Conservation (phyloP, 2,329 filamentous ascomycete genomes). For the Colletotrichum coccodes region DNA sequence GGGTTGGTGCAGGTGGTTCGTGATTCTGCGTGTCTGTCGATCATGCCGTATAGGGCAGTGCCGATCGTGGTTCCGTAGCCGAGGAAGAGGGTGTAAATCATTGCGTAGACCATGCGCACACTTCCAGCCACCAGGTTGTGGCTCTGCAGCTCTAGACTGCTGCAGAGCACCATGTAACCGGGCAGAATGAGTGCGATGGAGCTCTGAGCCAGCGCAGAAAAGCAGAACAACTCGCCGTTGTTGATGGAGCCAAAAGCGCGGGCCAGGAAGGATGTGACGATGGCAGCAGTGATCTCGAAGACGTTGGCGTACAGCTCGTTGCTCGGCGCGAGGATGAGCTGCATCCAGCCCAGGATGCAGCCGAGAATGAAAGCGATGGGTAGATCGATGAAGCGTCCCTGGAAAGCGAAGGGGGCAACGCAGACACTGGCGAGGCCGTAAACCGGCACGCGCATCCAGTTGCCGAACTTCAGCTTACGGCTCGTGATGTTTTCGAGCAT, state of each 20-base stretch:
- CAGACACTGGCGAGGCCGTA: slow-evolving; percentile 81
- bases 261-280: slow-evolving; percentile 75
- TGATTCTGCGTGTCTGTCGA: slow-evolving; percentile 58
- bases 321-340: slow-evolving; percentile 78
- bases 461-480: slow-evolving; percentile 56
- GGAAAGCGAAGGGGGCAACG: slow-evolving; percentile 84
- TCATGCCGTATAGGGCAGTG: slow-evolving; percentile 66
- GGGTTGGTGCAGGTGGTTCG: slow-evolving; percentile 47
- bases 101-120: slow-evolving; percentile 76
- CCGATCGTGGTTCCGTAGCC: slow-evolving; percentile 75
- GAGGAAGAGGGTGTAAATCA: slow-evolving; percentile 74
- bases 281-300: slow-evolving; percentile 64
- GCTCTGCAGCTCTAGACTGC: slow-evolving; percentile 71
- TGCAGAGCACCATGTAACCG: slow-evolving; percentile 62
- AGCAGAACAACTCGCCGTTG: slow-evolving; percentile 71
- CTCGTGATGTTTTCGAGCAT: slow-evolving; percentile 66
- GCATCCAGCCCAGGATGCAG: slow-evolving; percentile 77
- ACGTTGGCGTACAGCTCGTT: slow-evolving; percentile 75
- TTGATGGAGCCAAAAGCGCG: slow-evolving; percentile 76
- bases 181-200: slow-evolving; percentile 80
- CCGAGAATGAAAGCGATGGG: slow-evolving; percentile 82
- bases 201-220: slow-evolving; percentile 77
- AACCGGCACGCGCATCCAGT: slow-evolving; percentile 69
- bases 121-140: slow-evolving; percentile 72
- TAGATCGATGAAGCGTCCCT: slow-evolving; percentile 80